Base-by-base conservation (phyloP, 2,329 filamentous ascomycete genomes). In the Fonsecaea pedrosoi region DNA sequence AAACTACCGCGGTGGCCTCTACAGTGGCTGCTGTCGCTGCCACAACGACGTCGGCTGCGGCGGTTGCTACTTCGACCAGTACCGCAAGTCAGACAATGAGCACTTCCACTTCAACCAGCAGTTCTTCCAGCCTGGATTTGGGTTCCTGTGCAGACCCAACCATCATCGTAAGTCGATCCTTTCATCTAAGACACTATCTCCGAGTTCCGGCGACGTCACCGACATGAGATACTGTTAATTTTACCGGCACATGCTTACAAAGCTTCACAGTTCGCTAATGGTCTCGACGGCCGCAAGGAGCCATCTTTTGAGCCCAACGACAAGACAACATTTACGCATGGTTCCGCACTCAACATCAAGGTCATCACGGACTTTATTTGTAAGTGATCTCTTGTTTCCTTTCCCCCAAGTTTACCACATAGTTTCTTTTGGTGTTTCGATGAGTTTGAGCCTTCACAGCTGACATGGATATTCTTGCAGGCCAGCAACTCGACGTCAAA, bases 361-460 rank as follows among this genome's bases (percentile, higher is more conserved):
- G 76, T 84, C 71, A 81, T 85, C 70, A 77, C 82, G 13, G 70
- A 77, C 54, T 85, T 85, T 72, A 82, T 83, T 74, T 84, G 82
- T 68, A 60, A 58, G 66, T 68, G 15, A 3, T 40, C 15, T 30
- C 18, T 32, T 6, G 40, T 54, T 32, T n/a, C 15, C n/a, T 40
- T 40, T 15, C 38, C 2, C 10, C 12, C 2, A 18, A 6, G 18
- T n/a, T 45, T 21, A 42, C 40, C 15, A 8, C 2, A 0, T 18
- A 38, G 10, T 54, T 62, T 30, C 30, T 54, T 53, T 13, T 30
- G 2, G 42, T 38, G 25, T 30, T 30, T 25, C 9, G n/a, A 55
- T 35, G 7, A 18, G 9, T 21, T 13, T 4, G 10, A 40, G 32
- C 38, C 5, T 3, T 30, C 13, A 15, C 21, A 2, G 34, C 34